phyloP scores from a whole-genome alignment of 805 yeast genomes.

The Ogataea populi-albae region DNA sequence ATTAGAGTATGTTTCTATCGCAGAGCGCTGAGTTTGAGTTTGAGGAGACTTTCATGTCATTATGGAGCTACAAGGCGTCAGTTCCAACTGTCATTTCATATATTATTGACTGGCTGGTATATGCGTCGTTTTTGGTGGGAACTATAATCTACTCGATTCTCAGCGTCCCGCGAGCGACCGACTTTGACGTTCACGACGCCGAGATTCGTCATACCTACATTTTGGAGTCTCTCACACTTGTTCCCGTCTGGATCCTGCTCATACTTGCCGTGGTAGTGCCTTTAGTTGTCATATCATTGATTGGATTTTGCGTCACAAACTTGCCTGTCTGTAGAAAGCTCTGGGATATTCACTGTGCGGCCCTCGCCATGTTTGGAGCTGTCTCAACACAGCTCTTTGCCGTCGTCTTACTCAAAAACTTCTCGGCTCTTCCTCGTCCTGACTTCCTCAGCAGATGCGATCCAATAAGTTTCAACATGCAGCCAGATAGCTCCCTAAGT shows the following conservation, averaged over 20 bases:
- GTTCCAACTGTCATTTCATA: conserved; percentile 31
- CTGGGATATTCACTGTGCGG: conserved; percentile 42
- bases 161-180: conserved; percentile 38
- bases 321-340: conserved; percentile 23
- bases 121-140: conserved; percentile 20
- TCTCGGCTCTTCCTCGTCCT: conserved; percentile 49
- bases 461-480: conserved; percentile 35
- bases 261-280: conserved; percentile 34
- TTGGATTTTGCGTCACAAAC: conserved; percentile 21
- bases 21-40: conserved; percentile 22
- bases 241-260: conserved; percentile 34
- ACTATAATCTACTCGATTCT: conserved; percentile 33
- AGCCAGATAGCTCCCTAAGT: conserved; percentile 36
- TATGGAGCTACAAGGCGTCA: conserved; percentile 26
- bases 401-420: conserved; percentile 46
- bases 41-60: conserved; percentile 27
- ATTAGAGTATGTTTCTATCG: conserved; percentile 20
- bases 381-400: conserved; percentile 37
- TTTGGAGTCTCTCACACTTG: conserved; percentile 32
- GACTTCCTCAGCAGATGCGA: conserved; percentile 50
- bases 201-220: conserved; percentile 34
- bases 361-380: conserved; percentile 37
- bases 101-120: conserved; percentile 32
- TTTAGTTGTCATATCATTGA: conserved; percentile 24
- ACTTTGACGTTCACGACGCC: conserved; percentile 37